Evolutionary conservation across 352 stramenopile genomes (phyloP), one percentile per base, ranked within the genome.

Genomic region (Blastocystis sp.): DNA sequence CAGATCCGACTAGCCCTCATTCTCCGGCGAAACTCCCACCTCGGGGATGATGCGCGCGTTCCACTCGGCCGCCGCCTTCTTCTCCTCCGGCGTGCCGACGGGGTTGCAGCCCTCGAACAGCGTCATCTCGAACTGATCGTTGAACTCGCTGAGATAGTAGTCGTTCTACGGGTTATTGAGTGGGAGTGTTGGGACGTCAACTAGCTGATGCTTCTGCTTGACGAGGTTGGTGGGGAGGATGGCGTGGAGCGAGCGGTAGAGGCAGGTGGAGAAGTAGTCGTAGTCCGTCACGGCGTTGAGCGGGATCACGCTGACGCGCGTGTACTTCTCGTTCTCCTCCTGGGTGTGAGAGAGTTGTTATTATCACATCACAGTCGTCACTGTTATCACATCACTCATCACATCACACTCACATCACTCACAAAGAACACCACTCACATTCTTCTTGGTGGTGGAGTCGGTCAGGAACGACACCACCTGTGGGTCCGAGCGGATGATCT

Each of bases 91-190:
- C 2, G 43, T 34, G 28, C n/a, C 21, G 7, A 19, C 19, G 10
- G 21, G 52, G 66, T 84, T 84, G 17, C 19, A 43, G 6, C 74
- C 74, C 21, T 28, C 74, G 66, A 84, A 84, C 19, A 84, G 52
- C 38, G 74, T 84, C 3, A 84, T 84, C 17, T 69, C 52, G 61
- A 59, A 84, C 42, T 54, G 21, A 70, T 84, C 74, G 9, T 17
- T 48, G 38, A 84, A 84, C 61, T 84, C 74, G 52, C 66, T 84
- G 0, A 84, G 19, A 52, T 84, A 84, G 54, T 84, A 84, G 42
- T 84, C 74, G 48, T 84, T 84, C 74, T 84, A 70, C 14, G 64
- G 19, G n/a, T 52, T 14, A 42, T 7, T 7, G 9, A 68, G 24
- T 19, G 24, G 19, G 7, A 68, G 7, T 68, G 24, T 42, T 54